These are phyloP conservation scores for Melaleuca alternifolia DNA, from an alignment of 345 rosid genomes.

Conservation along the genomic window DNA sequence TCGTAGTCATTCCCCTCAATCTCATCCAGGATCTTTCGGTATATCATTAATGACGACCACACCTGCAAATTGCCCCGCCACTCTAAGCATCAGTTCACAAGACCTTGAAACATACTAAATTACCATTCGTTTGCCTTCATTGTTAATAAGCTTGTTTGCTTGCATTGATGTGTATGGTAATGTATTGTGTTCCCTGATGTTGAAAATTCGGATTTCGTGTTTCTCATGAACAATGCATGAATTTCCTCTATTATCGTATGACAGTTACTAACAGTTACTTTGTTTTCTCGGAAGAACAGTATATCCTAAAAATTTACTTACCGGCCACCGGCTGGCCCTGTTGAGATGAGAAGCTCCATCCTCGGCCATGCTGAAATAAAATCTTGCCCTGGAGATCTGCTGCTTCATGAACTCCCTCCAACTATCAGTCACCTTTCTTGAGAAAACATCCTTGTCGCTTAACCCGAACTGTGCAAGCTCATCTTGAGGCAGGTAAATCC, in stretches of 20 bases:
- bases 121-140: not conserved
- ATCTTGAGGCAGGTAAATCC: conserved; percentile 55
- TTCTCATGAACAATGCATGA: not conserved
- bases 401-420: conserved; percentile 58
- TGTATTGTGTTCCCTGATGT: not conserved
- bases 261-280: not conserved
- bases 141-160: not conserved
- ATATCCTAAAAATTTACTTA: not conserved
- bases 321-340: conserved; percentile 59
- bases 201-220: not conserved
- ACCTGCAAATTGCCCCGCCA: conserved; percentile 17
- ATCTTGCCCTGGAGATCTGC: conserved; percentile 52
- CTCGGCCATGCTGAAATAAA: conserved; percentile 43
- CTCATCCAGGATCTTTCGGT: conserved; percentile 37
- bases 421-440: conserved; percentile 27
- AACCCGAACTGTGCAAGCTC: conserved; percentile 46
- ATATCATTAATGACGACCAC: conserved; percentile 45
- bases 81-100: not conserved
- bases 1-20: conserved; percentile 51
- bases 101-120: not conserved
- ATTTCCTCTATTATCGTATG: not conserved
- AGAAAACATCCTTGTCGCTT: conserved; percentile 32
- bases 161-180: not conserved
- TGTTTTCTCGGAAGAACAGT: not conserved
- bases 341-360: conserved; percentile 48